These are phyloP conservation scores for Xylaria castorea DNA, from an alignment of 495 filamentous ascomycete genomes.

Conservation along the genomic window DNA sequence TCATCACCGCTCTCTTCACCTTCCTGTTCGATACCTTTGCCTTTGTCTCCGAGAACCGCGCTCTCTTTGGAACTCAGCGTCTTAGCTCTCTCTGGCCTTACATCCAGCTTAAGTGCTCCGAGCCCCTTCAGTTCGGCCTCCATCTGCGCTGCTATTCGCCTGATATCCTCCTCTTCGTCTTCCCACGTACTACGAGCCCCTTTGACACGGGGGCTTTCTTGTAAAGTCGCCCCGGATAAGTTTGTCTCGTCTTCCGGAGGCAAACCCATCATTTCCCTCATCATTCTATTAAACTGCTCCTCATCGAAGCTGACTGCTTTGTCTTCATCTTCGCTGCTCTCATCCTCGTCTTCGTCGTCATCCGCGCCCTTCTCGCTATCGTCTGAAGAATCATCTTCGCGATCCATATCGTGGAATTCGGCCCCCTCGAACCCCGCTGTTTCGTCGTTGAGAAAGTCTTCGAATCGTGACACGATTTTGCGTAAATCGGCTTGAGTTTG, in stretches of 20 bases:
- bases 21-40: slow-evolving; percentile 28
- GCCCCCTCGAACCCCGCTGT: slow-evolving; percentile 79
- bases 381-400: slow-evolving; percentile 67
- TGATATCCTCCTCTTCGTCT: slow-evolving; percentile 72
- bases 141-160: slow-evolving; percentile 75
- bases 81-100: slow-evolving; percentile 33
- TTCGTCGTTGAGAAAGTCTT: slow-evolving; percentile 92
- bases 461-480: slow-evolving; percentile 89
- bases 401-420: slow-evolving; percentile 76
- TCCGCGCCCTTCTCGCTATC: slow-evolving; percentile 45
- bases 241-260: slow-evolving; percentile 48
- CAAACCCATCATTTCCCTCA: slow-evolving; percentile 95
- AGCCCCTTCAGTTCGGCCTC: slow-evolving; percentile 79
- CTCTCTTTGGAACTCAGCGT: slow-evolving; percentile 30
- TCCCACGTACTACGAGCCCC: slow-evolving; percentile 26
- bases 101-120: slow-evolving; percentile 74
- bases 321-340: slow-evolving; percentile 66
- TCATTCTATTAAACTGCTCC: slow-evolving; percentile 81
- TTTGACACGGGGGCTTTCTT: not conserved
- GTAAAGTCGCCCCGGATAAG: not conserved
- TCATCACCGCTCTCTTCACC: slow-evolving; percentile 51
- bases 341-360: slow-evolving; percentile 45
- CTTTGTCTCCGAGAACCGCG: slow-evolving; percentile 30
- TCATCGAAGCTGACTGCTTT: slow-evolving; percentile 83
- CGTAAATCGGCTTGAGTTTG: slow-evolving; percentile 81